phyloP scores from a whole-genome alignment of 148 eudicot species.

The Rhododendron simsii region DNA sequence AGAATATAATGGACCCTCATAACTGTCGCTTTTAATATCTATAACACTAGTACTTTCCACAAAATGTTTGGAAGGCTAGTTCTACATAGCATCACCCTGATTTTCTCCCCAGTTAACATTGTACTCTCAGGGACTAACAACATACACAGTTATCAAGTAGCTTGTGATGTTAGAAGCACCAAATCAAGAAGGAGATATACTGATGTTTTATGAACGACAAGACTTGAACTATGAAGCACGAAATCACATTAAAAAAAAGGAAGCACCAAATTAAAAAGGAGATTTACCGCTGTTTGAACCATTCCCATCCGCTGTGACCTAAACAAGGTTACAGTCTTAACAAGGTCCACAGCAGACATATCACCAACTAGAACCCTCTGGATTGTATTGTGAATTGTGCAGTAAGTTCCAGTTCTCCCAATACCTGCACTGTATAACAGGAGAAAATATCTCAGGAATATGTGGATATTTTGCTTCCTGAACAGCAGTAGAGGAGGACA shows the following conservation, averaged over 20 bases:
- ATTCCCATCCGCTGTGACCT: conserved; percentile 91
- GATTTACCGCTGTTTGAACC: conserved; percentile 75
- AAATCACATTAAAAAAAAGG: no score
- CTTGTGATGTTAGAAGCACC: background rate
- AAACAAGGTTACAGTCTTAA: conserved; percentile 52
- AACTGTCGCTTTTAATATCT: background rate
- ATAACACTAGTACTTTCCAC: background rate
- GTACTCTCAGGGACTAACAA: background rate
- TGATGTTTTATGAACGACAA: conserved; percentile 31
- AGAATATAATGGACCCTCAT: background rate
- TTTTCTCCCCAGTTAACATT: background rate
- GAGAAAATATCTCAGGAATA: conserved; percentile 18
- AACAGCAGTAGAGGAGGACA: background rate
- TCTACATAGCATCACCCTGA: background rate
- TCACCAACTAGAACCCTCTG: conserved; percentile 81
- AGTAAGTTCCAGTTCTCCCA: conserved; percentile 96
- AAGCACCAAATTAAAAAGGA: conserved; percentile 4
- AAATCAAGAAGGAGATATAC: conserved; percentile 29
- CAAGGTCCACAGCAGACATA: conserved; percentile 76
- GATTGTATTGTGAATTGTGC: conserved; percentile 71
- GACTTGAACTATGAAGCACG: background rate
- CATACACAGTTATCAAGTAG: background rate
- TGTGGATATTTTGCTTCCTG: background rate
- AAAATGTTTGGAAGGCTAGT: background rate
- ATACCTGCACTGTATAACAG: conserved; percentile 81